These are phyloP conservation scores for Mortierella sp. DNA, from an alignment of 371 early-diverging fungal species.

Conservation along the genomic window DNA sequence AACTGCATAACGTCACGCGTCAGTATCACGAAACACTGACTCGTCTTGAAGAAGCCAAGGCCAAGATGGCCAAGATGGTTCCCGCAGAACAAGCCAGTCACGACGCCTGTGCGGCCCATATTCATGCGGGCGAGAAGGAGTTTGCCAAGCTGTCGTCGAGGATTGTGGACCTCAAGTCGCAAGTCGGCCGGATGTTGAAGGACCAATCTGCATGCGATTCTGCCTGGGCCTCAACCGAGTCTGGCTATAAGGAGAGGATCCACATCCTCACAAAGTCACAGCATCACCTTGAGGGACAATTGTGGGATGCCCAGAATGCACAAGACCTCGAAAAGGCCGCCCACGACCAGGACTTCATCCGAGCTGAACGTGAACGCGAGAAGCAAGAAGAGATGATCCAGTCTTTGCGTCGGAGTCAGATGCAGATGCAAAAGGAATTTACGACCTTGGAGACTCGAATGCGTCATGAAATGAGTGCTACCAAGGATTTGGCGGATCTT, in stretches of 20 bases:
- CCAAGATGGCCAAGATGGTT: conserved; percentile 26
- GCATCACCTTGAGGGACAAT: conserved; percentile 2
- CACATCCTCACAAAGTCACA: conserved; percentile 19
- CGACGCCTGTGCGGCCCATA: conserved; percentile 23
- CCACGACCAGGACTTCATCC: conserved; percentile 17
- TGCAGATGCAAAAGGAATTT: conserved; percentile 19
- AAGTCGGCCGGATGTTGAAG: conserved; percentile 12
- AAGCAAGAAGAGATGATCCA: conserved; percentile 19
- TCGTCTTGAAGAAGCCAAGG: conserved; percentile 8
- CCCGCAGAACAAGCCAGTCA: conserved; percentile 29
- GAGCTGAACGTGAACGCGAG: conserved; percentile 8
- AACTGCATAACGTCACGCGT: conserved; percentile 17
- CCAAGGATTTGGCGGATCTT: conserved; percentile 19
- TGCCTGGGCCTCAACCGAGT: conserved; percentile 21
- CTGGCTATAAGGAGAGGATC: conserved; percentile 19
- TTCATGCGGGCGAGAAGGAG: conserved; percentile 21
- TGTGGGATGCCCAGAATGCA: conserved; percentile 1
- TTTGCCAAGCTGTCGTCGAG: conserved; percentile 7
- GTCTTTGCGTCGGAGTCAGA: neutral
- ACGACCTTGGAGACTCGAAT: conserved; percentile 9
- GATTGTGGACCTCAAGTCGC: conserved; percentile 13
- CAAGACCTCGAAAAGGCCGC: conserved; percentile 9
- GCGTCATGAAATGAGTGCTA: conserved; percentile 20
- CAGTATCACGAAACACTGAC: conserved; percentile 17
- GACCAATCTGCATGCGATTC: conserved; percentile 11